Base-by-base conservation (phyloP, 1,139 yeast genomes). In the Saccharomycopsis phalli region DNA sequence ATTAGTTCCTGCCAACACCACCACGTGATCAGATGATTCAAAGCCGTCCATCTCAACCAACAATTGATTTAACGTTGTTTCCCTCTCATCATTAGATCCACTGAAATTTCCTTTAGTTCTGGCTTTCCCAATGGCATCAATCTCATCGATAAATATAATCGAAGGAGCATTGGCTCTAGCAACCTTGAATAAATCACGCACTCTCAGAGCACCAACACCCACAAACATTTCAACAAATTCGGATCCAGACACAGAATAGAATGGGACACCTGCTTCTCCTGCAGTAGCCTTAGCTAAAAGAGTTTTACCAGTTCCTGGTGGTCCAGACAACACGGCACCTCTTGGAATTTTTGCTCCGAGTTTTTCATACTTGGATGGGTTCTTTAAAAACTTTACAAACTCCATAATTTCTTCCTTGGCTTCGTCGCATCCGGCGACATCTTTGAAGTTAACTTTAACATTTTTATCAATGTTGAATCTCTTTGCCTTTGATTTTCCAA, bases 221-320 rank as follows among this genome's bases (percentile, higher is more conserved):
- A 80, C 88, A 65, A 77, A 80, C 87, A 80, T 80, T 56, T 80
- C 87, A 17, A 79, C 84, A 50, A 80, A 80, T 52, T 80, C 88
- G 1, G 87, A 79, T 50, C 88, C 88, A 0, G 87, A 78, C n/a
- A 81, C 91, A 30, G 83, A 76, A 50, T 75, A 74, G 54, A 81
- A 81, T 31, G 93, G 88, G 23, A 81, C 91, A 41, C 81, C 82
- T 2, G 91, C 91, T 57, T 81, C 91, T 54, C 91, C 91, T 5
- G 91, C 91, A 25, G 91, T 81, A 1, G 91, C 91, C 55, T 79
- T 81, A 8, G 91, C 91, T 43, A 81, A 61, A 37, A 81, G 64
- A 1, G 93, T 81, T 56, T 81, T 81, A 71, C 93, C 93, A 4
- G 91, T 81, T 64, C 93, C 93, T 36, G 93, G 93, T 31, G 91